Evolutionary conservation across 129 eudicot species (phyloP).

Genomic region (Escallonia rubra): DNA sequence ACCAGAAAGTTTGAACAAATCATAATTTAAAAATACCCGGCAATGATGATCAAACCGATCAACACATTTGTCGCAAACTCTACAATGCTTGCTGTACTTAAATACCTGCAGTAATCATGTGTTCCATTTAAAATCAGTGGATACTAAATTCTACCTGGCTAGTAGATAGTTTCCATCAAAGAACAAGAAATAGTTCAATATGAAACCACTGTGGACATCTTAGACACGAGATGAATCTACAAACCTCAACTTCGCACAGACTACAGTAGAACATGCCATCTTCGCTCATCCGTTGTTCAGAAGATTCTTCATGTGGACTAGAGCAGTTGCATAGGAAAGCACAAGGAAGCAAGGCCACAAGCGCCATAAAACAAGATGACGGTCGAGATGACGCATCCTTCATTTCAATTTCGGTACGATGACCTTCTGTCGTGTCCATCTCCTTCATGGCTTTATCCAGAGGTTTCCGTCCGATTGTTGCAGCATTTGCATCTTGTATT

Average conservation of each 20-base stretch:
- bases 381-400: conserved; percentile 15
- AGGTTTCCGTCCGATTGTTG: conserved; percentile 34
- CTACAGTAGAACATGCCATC: conserved; percentile 99
- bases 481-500: conserved; percentile 51
- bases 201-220: too few species aligned
- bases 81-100: conserved; percentile 98
- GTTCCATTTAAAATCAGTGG: neutral
- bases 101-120: conserved; percentile 57
- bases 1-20: neutral
- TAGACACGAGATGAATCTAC: neutral
- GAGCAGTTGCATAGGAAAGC: conserved; percentile 48
- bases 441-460: conserved; percentile 27
- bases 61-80: conserved; percentile 99
- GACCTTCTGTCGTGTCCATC: conserved; percentile 38
- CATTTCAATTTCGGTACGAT: conserved; percentile 30
- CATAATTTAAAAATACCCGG: conserved; percentile 54
- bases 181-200: too few species aligned
- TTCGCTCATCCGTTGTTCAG: conserved; percentile 69
- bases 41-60: conserved; percentile 96
- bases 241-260: conserved; percentile 97
- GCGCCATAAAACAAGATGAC: conserved; percentile 22
- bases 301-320: conserved; percentile 49
- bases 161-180: too few species aligned
- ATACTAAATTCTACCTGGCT: too few species aligned
- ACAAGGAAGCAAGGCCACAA: conserved; percentile 65